These are phyloP conservation scores for Pseudotsuga menziesii DNA, from an alignment of 75 land plant species.

Conservation along the genomic window DNA sequence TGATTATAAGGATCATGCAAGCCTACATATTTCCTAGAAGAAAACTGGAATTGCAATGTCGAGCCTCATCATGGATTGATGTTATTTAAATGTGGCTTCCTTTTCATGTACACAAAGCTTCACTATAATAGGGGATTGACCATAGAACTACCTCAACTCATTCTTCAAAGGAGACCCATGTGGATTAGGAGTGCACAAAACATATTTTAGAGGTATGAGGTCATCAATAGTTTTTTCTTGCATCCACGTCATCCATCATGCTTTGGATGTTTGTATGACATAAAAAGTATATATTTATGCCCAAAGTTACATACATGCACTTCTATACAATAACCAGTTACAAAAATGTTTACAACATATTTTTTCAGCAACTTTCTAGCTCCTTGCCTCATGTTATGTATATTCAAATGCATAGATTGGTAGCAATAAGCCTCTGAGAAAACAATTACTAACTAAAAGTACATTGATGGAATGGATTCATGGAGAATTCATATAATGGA, in stretches of 20 bases:
- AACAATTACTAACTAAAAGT: too few relatives aligned
- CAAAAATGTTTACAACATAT: too few relatives aligned
- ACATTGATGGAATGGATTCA: too few relatives aligned
- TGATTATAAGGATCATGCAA: constrained; percentile 22
- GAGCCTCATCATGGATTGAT: constrained; percentile 69
- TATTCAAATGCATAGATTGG: too few relatives aligned
- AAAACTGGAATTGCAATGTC: constrained; percentile 62
- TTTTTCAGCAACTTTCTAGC: too few relatives aligned
- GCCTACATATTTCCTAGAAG: constrained; percentile 32
- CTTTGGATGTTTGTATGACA: constrained; percentile 60
- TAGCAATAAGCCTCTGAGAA: too few relatives aligned
- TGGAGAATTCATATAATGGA: too few relatives aligned
- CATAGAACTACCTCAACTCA: constrained; percentile 53
- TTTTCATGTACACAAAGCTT: constrained; percentile 80
- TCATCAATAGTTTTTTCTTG: constrained; percentile 71
- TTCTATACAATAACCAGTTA: constrained; percentile 78
- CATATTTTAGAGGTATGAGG: constrained; percentile 64
- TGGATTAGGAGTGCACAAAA: constrained; percentile 61
- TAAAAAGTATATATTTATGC: constrained; percentile 63
- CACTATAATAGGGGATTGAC: constrained; percentile 74
- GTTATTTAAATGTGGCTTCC: constrained; percentile 44
- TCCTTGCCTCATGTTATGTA: too few relatives aligned
- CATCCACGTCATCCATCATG: constrained; percentile 80
- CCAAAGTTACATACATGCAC: constrained; percentile 78
- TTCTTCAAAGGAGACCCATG: constrained; percentile 46